Evolutionary conservation across 129 eudicot species (phyloP), one percentile per base, ranked within the genome.

Genomic region (Chrysanthemum seticuspe): DNA sequence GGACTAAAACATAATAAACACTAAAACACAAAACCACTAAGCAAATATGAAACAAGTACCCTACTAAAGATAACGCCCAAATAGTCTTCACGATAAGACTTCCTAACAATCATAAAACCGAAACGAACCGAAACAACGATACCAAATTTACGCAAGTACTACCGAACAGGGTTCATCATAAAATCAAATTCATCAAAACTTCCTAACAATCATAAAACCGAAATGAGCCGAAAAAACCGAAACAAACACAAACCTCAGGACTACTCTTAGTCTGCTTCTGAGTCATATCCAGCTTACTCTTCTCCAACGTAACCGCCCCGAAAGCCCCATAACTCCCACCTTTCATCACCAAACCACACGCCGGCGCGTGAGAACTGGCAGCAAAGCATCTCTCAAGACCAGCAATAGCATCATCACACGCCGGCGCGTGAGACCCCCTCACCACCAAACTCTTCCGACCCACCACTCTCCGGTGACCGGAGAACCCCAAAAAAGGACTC

Each of bases 231-330:
- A 40, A 40, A 40, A 1, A 34, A 34, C 44, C 44, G 44, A 34
- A 34, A 7, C 47, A 6, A 36, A 2, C n/a, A 47, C 75, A 56
- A 44, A 87, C 97, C 97, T 84, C 92, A 14, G 97, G 92, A 48
- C 79, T 84, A 73, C 89, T 77, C 83, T 83, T 80, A 3, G 86
- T 82, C 72, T 87, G 89, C 83, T 87, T 79, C 81, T 82, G 80
- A 31, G 91, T 29, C 81, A 76, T 65, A 73, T 87, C 97, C 19
- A 90, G 86, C 80, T 88, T 91, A 64, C 85, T 74, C 83, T 86
- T 91, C 69, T 91, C 97, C 77, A 91, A 79, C 25, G 90, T 84
- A 16, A 88, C 97, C 25, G 87, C 85, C 34, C 88, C 87, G 65
- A 88, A 57, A 49, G 96, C 76, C 44, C 97, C 85, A 53, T 54